Evolutionary conservation across 331 rosid genomes (phyloP), one percentile per base, ranked within the genome.

Genomic region (Phaseolus coccineus): DNA sequence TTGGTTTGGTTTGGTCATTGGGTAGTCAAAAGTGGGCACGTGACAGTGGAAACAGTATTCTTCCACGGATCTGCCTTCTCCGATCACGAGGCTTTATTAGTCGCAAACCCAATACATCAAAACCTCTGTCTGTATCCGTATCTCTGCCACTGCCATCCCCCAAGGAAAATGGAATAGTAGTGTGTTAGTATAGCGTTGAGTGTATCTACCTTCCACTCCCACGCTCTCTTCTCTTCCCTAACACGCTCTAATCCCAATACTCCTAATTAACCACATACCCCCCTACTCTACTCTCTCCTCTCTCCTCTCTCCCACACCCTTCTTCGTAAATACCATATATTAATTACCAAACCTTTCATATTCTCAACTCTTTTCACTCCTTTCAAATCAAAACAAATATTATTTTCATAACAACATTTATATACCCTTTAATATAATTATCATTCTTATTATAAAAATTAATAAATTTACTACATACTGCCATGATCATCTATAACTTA

Each of bases 21-120:
- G 11, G 88, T 85, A 73, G 98, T 94, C 98, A 94, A 94, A 91
- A 89, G 96, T 82, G 78, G 74, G 88, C 98, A 94, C 98, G 98
- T 92, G 98, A 94, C 94, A 82, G 80, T 53, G 89, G 97, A 96
- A 94, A 91, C 97, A 94, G 98, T 92, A 95, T 91, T 92, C 95
- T 91, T 88, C 97, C 87, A 92, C 81, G 92, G 96, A 92, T 91
- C 92, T 91, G 97, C 86, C 89, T 89, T 89, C 98, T 87, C 95
- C 98, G 98, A 94, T 94, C 98, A 94, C 98, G 98, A 92, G 97
- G 98, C 84, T 71, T 79, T 56, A 42, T 62, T 64, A 73, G 86
- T 66, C 85, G 64, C 87, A 85, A 82, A 83, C 78, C 86, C 86
- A 85, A 87, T 76, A 84, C 88, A 87, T 87, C 90, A 87, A 86